Evolutionary conservation across 1,139 yeast species (phyloP).

Genomic region (Blastobotrys raffinosifermentans): DNA sequence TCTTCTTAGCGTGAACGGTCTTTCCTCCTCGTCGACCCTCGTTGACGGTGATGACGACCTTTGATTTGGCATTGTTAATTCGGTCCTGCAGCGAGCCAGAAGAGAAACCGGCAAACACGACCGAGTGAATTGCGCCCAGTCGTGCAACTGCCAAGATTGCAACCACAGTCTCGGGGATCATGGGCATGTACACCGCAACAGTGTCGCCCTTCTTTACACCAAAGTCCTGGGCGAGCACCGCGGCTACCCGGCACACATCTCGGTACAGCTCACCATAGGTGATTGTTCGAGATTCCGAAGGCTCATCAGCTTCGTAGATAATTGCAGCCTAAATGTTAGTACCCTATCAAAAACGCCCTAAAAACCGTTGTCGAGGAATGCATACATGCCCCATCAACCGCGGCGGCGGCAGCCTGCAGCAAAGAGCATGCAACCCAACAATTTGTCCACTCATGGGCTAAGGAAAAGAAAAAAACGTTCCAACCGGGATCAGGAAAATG

Average conservation of each 20-base stretch:
- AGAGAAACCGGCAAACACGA: constrained; percentile 94
- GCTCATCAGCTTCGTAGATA: constrained; percentile 94
- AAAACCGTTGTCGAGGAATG: too few relatives aligned
- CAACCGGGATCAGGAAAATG: too few relatives aligned
- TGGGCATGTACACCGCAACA: constrained; percentile 93
- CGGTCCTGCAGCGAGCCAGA: constrained; percentile 91
- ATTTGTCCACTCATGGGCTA: too few relatives aligned
- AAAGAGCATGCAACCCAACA: too few relatives aligned
- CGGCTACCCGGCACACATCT: constrained; percentile 85
- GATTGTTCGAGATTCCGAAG: constrained; percentile 57
- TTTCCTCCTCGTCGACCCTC: constrained; percentile 97
- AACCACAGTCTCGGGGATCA: constrained; percentile 92
- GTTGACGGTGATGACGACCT: constrained; percentile 89
- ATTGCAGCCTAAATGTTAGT: constrained; percentile 48
- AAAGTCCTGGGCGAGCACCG: constrained; percentile 67
- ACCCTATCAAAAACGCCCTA: too few relatives aligned
- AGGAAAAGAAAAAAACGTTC: too few relatives aligned
- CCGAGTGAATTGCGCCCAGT: constrained; percentile 95
- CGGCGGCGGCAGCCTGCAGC: too few relatives aligned
- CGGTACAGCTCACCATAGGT: constrained; percentile 83
- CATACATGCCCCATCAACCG: too few relatives aligned
- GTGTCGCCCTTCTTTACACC: constrained; percentile 93
- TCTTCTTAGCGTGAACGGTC: constrained; percentile 81
- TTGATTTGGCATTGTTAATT: constrained; percentile 80
- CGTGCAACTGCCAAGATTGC: constrained; percentile 94